Percentiles rank a stretch among this genome's conserved stretches.
Conservation (phyloP, 345 rosid species). For the Mangifera indica region DNA sequence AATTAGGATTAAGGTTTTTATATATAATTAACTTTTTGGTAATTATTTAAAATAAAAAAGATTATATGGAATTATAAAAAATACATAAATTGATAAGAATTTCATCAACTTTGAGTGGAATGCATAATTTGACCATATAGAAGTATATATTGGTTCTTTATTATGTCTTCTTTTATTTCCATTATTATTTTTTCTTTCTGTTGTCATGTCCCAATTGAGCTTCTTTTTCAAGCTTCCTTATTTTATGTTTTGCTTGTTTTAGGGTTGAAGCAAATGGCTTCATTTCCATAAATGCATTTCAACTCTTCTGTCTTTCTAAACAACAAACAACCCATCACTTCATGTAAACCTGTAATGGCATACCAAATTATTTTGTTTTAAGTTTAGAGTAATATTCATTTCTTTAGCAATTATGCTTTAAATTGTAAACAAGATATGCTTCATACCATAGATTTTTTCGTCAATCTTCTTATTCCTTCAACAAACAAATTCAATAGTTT, state of each 20-base stretch:
- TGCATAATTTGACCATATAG: background rate
- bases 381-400: no score
- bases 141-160: background rate
- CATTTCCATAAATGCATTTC: slow-evolving; percentile 11
- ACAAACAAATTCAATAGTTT: no score
- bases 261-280: slow-evolving; percentile 18
- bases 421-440: no score
- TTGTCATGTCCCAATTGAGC: background rate
- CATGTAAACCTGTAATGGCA: background rate
- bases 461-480: no score
- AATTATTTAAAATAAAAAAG: no score
- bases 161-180: background rate
- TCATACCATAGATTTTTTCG: no score
- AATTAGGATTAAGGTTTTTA: no score
- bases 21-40: no score
- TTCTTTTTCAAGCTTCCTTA: background rate
- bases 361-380: no score
- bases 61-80: no score
- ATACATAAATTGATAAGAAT: no score
- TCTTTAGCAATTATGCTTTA: no score
- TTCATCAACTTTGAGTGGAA: background rate
- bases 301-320: background rate
- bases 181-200: background rate
- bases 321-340: background rate
- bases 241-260: slow-evolving; percentile 1